Conservation (phyloP, 2,329 filamentous ascomycete species). For the Diaporthe caulivora region DNA sequence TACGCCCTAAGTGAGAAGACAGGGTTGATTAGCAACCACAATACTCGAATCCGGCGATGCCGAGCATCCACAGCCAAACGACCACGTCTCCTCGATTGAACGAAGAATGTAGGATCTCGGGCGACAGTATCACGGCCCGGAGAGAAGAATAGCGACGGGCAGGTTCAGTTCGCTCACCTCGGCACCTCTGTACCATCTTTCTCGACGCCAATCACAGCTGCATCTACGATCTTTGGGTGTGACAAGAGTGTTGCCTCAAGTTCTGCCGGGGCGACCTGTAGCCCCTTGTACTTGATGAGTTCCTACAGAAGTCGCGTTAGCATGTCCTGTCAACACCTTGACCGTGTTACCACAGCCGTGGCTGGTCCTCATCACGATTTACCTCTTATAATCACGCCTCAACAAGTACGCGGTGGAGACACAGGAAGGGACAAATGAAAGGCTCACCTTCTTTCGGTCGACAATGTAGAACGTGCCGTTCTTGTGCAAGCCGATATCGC, state of each 20-base stretch:
- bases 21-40: conserved; percentile 16
- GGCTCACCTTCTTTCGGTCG: conserved; percentile 76
- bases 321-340: background rate
- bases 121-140: background rate
- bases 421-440: background rate
- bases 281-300: conserved; percentile 71
- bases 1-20: conserved; percentile 39
- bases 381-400: background rate
- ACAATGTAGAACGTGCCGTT: conserved; percentile 81
- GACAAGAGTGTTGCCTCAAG: conserved; percentile 62
- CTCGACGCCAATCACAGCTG: conserved; percentile 71
- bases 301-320: conserved; percentile 57
- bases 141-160: conserved; percentile 59
- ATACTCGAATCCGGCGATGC: background rate
- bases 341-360: background rate
- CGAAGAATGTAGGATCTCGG: background rate
- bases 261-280: conserved; percentile 76
- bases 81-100: background rate
- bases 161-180: conserved; percentile 59
- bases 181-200: conserved; percentile 60
- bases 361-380: background rate
- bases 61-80: background rate
- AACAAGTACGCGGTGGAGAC: background rate
- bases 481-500: conserved; percentile 81
- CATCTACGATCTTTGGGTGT: conserved; percentile 63